These are phyloP conservation scores for Dacryopinax spathularia DNA, from an alignment of 768 basidiomycete genomes.

Conservation along the genomic window DNA sequence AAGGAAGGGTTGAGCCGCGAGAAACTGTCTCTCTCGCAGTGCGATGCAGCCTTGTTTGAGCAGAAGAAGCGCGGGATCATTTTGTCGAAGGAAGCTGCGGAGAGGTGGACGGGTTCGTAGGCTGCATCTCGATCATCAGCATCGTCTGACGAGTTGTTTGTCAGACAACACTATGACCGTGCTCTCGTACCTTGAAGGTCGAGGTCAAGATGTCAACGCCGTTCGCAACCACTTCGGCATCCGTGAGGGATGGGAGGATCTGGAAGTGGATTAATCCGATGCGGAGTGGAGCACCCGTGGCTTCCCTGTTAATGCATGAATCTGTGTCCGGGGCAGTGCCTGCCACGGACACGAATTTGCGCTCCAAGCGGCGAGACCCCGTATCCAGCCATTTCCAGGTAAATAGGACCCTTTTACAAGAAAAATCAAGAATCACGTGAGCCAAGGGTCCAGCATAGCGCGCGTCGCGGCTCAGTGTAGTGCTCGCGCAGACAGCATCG, in stretches of 20 bases:
- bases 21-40: slow-evolving; percentile 62
- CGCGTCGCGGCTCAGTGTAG: too few relatives aligned
- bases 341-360: too few relatives aligned
- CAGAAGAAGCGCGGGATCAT: slow-evolving; percentile 56
- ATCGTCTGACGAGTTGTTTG: background rate
- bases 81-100: slow-evolving; percentile 68
- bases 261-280: too few relatives aligned
- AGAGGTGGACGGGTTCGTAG: slow-evolving; percentile 75
- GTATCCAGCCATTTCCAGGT: too few relatives aligned
- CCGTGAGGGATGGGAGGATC: slow-evolving; percentile 7
- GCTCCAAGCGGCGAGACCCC: too few relatives aligned
- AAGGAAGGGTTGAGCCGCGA: slow-evolving; percentile 46
- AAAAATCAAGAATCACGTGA: too few relatives aligned
- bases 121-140: background rate
- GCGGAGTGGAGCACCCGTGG: too few relatives aligned
- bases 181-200: slow-evolving; percentile 4
- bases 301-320: too few relatives aligned
- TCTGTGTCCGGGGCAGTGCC: too few relatives aligned
- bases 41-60: slow-evolving; percentile 70
- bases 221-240: slow-evolving; percentile 7
- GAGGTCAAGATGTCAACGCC: background rate
- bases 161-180: slow-evolving; percentile 12
- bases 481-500: too few relatives aligned
- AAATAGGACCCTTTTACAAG: too few relatives aligned
- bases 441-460: too few relatives aligned